Base-by-base conservation (phyloP, 768 basidiomycete genomes). In the Pleurotus tuoliensis region DNA sequence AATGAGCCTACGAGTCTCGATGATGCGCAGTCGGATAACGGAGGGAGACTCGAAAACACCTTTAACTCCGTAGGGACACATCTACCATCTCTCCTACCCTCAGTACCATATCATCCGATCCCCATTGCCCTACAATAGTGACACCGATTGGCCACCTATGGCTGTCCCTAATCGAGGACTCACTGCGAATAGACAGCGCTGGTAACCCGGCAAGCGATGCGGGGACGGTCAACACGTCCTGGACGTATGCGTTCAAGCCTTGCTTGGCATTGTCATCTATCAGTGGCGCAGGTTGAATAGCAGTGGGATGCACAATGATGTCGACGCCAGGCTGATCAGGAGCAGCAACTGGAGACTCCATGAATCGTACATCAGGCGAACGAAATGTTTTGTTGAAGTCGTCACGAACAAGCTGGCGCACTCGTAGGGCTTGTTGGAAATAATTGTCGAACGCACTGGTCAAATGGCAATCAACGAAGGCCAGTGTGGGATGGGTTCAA, bases 401-500 rank as follows among this genome's bases (percentile, higher is more conserved):
- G 4, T 77, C 64, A 57, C 82, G 81, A 51, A 99, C 75, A 6
- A 81, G 72, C 49, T 80, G 78, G 1, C 96, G 86, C 8, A 98
- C 82, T 30, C 84, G 80, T 59, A 93, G 88, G 0, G 96, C 95
- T 73, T 96, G 93, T 4, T 98, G 78, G 67, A 94, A 99, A 69
- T 96, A 98, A 65, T 96, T 98, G 71, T 98, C 90, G 66, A 94
- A 98, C n/a, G 94, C 94, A 56, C 94, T 98, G 63, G 5, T 40
- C 34, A 43, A 55, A 3, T 47, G 15, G 51, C 22, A 59, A 45
- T 37, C 5, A 40, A 15, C 11, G 20, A 48, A 47, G 25, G 45
- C 18, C 46, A 24, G 46, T 47, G 37, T 27, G 6, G 3, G 43
- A 22, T 46, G 34, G 30, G 24, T 4, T 5, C 48, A 55, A 50